Conservation (phyloP, 1,284 basidiomycete species). For the Cryptococcus sp. region DNA sequence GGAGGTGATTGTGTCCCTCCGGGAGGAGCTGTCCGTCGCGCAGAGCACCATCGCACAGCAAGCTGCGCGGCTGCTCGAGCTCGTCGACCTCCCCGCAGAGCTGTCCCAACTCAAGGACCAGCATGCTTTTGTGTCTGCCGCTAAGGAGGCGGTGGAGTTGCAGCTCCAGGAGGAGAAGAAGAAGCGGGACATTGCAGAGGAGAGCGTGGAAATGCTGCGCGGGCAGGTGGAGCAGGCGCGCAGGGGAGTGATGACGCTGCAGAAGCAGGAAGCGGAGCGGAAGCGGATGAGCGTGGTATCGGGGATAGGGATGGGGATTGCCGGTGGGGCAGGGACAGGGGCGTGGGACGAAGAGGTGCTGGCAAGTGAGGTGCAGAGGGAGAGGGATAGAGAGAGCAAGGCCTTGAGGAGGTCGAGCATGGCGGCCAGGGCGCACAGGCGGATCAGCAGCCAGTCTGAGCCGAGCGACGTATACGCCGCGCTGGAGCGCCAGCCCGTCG, state of each 20-base stretch:
- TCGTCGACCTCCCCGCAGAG: slow-evolving; percentile 39
- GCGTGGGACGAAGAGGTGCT: not conserved
- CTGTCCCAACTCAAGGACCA: slow-evolving; percentile 41
- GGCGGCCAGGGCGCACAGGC: slow-evolving; percentile 16
- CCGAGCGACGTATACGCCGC: slow-evolving; percentile 11
- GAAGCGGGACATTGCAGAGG: slow-evolving; percentile 71
- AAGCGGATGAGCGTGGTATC: slow-evolving; percentile 54
- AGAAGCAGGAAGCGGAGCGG: slow-evolving; percentile 63
- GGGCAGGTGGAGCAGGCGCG: slow-evolving; percentile 88
- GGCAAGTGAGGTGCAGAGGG: not conserved
- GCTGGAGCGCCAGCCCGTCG: not conserved
- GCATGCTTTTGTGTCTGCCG: slow-evolving; percentile 36
- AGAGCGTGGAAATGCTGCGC: slow-evolving; percentile 72
- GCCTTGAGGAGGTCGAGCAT: slow-evolving; percentile 13
- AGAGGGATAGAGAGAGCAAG: slow-evolving; percentile 9
- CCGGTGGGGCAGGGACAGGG: slow-evolving; percentile 8
- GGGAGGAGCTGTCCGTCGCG: slow-evolving; percentile 23
- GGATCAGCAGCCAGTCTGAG: slow-evolving; percentile 21
- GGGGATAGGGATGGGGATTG: slow-evolving; percentile 45
- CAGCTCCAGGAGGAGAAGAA: slow-evolving; percentile 60
- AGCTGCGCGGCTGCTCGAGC: slow-evolving; percentile 21
- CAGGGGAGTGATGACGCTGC: slow-evolving; percentile 83
- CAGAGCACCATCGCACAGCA: slow-evolving; percentile 28
- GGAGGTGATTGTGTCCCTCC: slow-evolving; percentile 22
- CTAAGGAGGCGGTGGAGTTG: slow-evolving; percentile 55